A percentile compares a stretch with the other conserved stretches of the same genome.
Conservation (phyloP, 176 grass and related monocot genomes). For the Oryza brachyantha region DNA sequence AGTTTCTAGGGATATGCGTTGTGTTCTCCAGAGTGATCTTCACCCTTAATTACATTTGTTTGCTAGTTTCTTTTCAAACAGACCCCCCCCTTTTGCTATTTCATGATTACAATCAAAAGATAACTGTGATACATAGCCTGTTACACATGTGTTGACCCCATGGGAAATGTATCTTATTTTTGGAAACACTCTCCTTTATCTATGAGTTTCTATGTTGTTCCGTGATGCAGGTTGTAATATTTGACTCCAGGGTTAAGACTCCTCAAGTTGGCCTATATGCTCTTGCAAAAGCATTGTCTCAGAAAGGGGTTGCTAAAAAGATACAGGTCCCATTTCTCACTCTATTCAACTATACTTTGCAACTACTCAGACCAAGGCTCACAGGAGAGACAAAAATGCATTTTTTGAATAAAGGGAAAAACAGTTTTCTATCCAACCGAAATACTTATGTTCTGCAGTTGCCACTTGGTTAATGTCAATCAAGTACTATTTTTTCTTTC, state of each 20-base stretch:
- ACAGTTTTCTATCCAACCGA: not conserved
- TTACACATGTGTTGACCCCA: not conserved
- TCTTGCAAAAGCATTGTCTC: conserved; percentile 88
- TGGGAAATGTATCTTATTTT: conserved; percentile 4
- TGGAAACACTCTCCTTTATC: not conserved
- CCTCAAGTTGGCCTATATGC: conserved; percentile 90
- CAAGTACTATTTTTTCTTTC: conserved; percentile 22
- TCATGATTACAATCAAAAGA: not conserved
- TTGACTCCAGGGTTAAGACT: conserved; percentile 80
- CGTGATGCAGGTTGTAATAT: conserved; percentile 75
- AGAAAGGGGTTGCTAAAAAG: conserved; percentile 80
- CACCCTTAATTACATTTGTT: not conserved
- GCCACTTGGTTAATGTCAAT: not conserved
- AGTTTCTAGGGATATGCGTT: not conserved
- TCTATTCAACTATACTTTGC: not conserved
- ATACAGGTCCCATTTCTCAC: conserved; percentile 61
- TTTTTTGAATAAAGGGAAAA: not conserved
- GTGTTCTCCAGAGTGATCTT: conserved; percentile 5
- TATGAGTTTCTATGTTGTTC: conserved; percentile 13
- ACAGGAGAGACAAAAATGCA: not conserved
- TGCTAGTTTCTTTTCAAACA: conserved; percentile 2
- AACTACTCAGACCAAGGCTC: conserved; percentile 14
- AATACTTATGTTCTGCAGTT: conserved; percentile 24
- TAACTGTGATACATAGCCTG: not conserved
- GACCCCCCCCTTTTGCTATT: not conserved